These are phyloP conservation scores for Oryza nivara DNA, from an alignment of 176 grass and related monocot species.

Conservation along the genomic window DNA sequence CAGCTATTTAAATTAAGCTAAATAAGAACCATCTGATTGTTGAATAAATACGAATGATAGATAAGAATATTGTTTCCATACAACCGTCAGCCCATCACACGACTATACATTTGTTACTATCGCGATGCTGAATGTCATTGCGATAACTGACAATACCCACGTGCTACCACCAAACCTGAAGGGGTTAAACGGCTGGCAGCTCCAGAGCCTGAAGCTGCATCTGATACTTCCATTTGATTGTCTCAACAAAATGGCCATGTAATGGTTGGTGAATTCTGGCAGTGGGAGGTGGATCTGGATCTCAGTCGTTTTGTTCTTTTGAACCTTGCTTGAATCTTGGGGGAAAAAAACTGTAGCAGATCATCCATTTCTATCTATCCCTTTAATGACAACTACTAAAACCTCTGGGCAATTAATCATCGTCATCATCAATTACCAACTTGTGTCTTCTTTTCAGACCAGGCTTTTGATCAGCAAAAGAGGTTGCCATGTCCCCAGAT, in stretches of 20 bases:
- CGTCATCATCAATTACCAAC: conserved; percentile 69
- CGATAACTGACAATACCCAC: not conserved
- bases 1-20: not conserved
- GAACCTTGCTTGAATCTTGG: not conserved
- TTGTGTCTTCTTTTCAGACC: conserved; percentile 67
- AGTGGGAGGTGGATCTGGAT: not conserved
- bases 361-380: not conserved
- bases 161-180: not conserved
- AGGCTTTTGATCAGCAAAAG: conserved; percentile 29
- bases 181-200: too few species aligned
- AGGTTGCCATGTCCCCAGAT: conserved; percentile 37
- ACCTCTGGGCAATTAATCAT: conserved; percentile 38
- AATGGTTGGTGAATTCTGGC: not conserved
- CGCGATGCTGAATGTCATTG: too few species aligned
- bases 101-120: not conserved
- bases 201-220: not conserved
- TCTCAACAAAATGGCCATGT: not conserved
- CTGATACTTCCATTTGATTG: not conserved
- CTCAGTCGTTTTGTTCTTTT: not conserved
- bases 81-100: not conserved
- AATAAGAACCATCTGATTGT: not conserved
- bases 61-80: not conserved
- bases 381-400: not conserved
- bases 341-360: not conserved
- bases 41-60: not conserved